Evolutionary conservation across 345 rosid genomes (phyloP), one percentile per base, ranked within the genome.

Genomic region (Diplotaxis tenuifolia): DNA sequence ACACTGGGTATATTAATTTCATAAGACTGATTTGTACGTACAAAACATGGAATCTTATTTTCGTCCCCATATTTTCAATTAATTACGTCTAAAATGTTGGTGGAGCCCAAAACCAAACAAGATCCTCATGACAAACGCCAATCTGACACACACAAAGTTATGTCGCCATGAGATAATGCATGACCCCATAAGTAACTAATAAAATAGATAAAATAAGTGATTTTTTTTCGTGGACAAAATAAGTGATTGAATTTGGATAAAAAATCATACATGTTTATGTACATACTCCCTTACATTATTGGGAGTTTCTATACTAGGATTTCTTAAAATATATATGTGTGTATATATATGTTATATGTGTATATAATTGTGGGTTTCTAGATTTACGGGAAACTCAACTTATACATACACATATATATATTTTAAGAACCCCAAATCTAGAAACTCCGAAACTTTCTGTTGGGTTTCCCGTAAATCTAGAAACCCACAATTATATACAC

Each of bases 81-180:
- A 61, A 25, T 68, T 59, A 67, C 68, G 25, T 52, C 55, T 14
- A 49, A 4, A 38, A 21, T 36, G 15, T 0, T 18, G 25, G 69
- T 62, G 70, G 79, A 68, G 56, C 74, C 68, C 9, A 18, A 34
- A 27, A 36, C 7, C 16, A 75, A 61, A 62, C 31, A 53, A 40
- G 64, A 75, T 61, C 74, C 58, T 75, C 58, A 68, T 40, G 58
- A 61, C 74, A 75, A 68, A 68, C 55, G 70, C 65, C 14, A 38
- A 62, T 61, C 79, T 68, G 79, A 75, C 79, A 68, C 79, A 68
- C 54, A 59, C 54, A 34, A 38, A 75, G 79, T 75, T 68, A 62
- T 75, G 79, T 75, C 74, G 64, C 58, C 47, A 62, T 62, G 69
- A 57, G 21, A 68, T 47, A 25, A 68, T 75, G 63, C 74, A 75